These are phyloP conservation scores for Arthrobotrys sinensis DNA, from an alignment of 2,329 filamentous ascomycete species.

Conservation along the genomic window DNA sequence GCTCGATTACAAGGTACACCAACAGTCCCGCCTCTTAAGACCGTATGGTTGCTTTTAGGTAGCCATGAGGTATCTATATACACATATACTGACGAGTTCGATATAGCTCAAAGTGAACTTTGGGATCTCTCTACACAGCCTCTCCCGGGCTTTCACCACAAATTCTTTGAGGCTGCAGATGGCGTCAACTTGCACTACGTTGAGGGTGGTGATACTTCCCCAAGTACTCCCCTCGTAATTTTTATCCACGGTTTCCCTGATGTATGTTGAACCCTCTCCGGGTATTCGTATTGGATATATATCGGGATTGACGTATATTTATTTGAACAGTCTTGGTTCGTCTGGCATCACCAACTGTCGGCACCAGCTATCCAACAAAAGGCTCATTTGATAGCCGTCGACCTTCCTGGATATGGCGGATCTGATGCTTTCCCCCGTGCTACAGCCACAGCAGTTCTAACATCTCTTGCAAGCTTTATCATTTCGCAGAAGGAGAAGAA, in stretches of 20 bases:
- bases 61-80: background rate
- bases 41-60: no score
- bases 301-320: background rate
- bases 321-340: slow-evolving; percentile 47
- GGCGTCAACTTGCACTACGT: slow-evolving; percentile 57
- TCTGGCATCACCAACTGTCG: slow-evolving; percentile 56
- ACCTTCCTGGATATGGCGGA: slow-evolving; percentile 57
- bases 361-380: slow-evolving; percentile 54
- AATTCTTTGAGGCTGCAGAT: slow-evolving; percentile 46
- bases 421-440: slow-evolving; percentile 44
- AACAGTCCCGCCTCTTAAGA: no score
- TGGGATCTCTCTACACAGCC: slow-evolving; percentile 56
- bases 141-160: slow-evolving; percentile 55
- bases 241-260: slow-evolving; percentile 59
- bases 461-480: slow-evolving; percentile 46
- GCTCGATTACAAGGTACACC: slow-evolving; percentile 42
- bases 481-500: slow-evolving; percentile 52
- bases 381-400: slow-evolving; percentile 52
- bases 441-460: slow-evolving; percentile 33
- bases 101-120: slow-evolving; percentile 43
- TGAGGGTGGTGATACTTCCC: slow-evolving; percentile 52
- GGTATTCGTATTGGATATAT: background rate
- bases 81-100: background rate
- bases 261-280: slow-evolving; percentile 11
- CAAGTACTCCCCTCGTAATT: slow-evolving; percentile 41